phyloP scores from a whole-genome alignment of 2,329 filamentous ascomycete species.

The Aspergillus quadricinctus region DNA sequence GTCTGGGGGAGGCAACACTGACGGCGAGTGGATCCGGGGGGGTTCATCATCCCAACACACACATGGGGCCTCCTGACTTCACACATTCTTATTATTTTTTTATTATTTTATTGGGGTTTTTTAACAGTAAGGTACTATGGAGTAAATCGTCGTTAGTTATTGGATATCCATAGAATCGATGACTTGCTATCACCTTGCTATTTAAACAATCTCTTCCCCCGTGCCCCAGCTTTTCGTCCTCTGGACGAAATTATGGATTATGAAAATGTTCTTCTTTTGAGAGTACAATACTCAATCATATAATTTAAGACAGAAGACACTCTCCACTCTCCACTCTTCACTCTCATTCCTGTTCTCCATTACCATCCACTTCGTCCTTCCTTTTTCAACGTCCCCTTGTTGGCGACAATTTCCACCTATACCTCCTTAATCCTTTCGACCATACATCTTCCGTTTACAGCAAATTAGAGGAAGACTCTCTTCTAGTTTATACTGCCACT shows the following conservation, averaged over 20 bases:
- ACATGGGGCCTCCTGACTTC: constrained; percentile 15
- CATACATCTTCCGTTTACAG: neutral
- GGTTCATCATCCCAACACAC: constrained; percentile 16
- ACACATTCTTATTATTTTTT: neutral
- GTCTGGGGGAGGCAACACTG: constrained; percentile 28
- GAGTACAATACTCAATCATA: constrained; percentile 5
- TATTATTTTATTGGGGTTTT: neutral
- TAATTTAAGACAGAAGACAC: constrained; percentile 6
- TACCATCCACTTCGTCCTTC: constrained; percentile 2
- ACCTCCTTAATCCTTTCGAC: constrained; percentile 1
- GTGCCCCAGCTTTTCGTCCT: constrained; percentile 17
- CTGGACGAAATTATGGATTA: constrained; percentile 16
- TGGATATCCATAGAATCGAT: neutral
- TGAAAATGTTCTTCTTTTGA: neutral
- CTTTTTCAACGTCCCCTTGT: neutral
- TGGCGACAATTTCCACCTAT: neutral
- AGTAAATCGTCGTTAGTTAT: neutral
- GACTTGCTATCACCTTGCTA: neutral
- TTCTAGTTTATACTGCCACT: constrained; percentile 1
- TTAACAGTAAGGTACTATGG: neutral
- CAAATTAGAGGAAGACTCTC: neutral
- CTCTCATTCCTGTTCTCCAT: constrained; percentile 4
- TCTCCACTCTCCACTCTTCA: constrained; percentile 18
- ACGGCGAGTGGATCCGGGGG: constrained; percentile 19
- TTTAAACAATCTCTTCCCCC: constrained; percentile 29